These are phyloP conservation scores for Starmerella geochares DNA, from an alignment of 805 yeast genomes.

Conservation along the genomic window DNA sequence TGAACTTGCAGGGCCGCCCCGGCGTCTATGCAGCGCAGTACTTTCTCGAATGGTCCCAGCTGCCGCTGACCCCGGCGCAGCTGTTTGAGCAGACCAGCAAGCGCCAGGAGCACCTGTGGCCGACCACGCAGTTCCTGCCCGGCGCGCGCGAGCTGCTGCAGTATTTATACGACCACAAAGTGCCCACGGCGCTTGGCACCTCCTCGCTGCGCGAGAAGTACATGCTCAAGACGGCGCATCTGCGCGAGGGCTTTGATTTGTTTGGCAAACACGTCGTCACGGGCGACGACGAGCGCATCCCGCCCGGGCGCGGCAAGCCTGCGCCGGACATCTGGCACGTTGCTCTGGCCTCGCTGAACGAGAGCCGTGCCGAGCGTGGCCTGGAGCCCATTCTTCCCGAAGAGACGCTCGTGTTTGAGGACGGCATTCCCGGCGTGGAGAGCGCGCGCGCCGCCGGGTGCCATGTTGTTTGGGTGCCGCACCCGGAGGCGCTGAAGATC, in stretches of 20 bases:
- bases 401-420: constrained; percentile 88
- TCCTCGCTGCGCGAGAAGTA: constrained; percentile 59
- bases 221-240: constrained; percentile 61
- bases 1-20: constrained; percentile 82
- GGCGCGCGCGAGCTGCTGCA: constrained; percentile 69
- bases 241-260: constrained; percentile 49
- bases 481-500: constrained; percentile 53
- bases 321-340: constrained; percentile 84
- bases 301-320: constrained; percentile 85
- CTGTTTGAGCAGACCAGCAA: constrained; percentile 43
- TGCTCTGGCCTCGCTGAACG: constrained; percentile 63
- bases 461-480: constrained; percentile 90
- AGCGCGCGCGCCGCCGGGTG: constrained; percentile 80
- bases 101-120: constrained; percentile 54
- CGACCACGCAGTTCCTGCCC: constrained; percentile 55
- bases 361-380: constrained; percentile 37
- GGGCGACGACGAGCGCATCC: constrained; percentile 80
- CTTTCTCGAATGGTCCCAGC: constrained; percentile 55
- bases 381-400: constrained; percentile 47
- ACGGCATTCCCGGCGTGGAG: constrained; percentile 82
- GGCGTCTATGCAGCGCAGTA: constrained; percentile 61
- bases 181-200: constrained; percentile 88
- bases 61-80: constrained; percentile 61
- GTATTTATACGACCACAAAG: constrained; percentile 39
- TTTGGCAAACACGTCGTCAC: constrained; percentile 66